Base-by-base conservation (phyloP, 129 eudicot species). In the Kitagawia praeruptora region DNA sequence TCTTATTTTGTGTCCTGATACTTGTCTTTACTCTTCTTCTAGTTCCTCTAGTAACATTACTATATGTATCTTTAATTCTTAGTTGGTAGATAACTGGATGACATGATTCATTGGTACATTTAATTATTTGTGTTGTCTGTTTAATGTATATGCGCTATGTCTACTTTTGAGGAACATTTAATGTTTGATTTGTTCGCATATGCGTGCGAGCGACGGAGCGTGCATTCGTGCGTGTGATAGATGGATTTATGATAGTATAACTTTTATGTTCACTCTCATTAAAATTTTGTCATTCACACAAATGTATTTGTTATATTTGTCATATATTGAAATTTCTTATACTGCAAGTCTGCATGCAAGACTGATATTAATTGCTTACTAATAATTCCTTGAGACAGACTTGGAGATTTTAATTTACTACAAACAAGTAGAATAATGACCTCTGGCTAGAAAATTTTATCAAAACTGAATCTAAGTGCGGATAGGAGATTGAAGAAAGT, bases 81-180 rank as follows among this genome's bases (percentile, higher is more conserved):
- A 47, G 77, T 45, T 74, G 76, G 76, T 66, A 77, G 70, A 66
- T 77, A 31, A 47, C 40, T 44, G 23, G 70, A 39, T 72, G 67
- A 27, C 69, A 23, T 8, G 39, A 8, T 77, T 78, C 2, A n/a
- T 10, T 41, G 53, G 41, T 4, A 15, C 34, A 45, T 37, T 75
- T 27, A 46, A 11, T 25, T 28, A 46, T 45, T 15, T 46, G 41
- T 9, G 42, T 75, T 21, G 40, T 25, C 18, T 27, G 9, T 27
- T 41, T 0, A 46, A 2, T 3, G 5, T n/a, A 9, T 8, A 2
- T 15, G 69, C 6, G 4, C 46, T 27, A 0, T 5, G 61, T 28
- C 58, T 37, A 13, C 47, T 12, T 67, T 66, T 8, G 41, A 75
- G 41, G 61, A 45, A 27, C 56, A 75, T 46, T 75, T 46, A 75